phyloP scores from a whole-genome alignment of 1,284 basidiomycete genomes.

The Erythrobasidium hasegawianum region DNA sequence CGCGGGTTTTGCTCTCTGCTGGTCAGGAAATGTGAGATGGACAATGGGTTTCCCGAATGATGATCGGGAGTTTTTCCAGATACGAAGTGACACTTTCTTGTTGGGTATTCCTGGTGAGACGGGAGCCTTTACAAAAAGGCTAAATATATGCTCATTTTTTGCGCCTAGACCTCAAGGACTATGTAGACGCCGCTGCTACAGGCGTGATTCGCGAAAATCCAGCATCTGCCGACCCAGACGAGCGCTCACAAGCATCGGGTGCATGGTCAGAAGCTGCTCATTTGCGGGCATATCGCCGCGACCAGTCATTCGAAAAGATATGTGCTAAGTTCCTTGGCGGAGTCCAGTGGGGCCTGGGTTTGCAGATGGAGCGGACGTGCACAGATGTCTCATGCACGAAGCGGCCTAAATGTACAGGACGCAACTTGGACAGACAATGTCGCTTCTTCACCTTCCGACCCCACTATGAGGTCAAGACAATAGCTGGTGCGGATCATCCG shows the following conservation, averaged over 20 bases:
- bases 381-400: conserved; percentile 60
- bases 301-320: conserved; percentile 52
- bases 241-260: not conserved
- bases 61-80: conserved; percentile 76
- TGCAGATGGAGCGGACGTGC: conserved; percentile 80
- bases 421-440: conserved; percentile 71
- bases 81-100: conserved; percentile 72
- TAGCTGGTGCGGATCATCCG: conserved; percentile 50
- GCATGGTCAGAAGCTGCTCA: not conserved
- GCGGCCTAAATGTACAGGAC: conserved; percentile 56
- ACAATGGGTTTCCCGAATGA: conserved; percentile 69
- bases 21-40: conserved; percentile 72
- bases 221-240: conserved; percentile 33
- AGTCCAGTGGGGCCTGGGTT: conserved; percentile 87
- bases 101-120: conserved; percentile 66
- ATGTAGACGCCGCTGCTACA: conserved; percentile 53
- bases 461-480: conserved; percentile 72
- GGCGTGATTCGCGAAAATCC: conserved; percentile 48
- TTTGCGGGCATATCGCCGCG: conserved; percentile 7
- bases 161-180: conserved; percentile 50
- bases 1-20: conserved; percentile 84
- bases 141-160: too few species aligned
- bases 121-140: too few species aligned
- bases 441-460: conserved; percentile 76
- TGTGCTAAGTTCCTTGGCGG: conserved; percentile 82